Evolutionary conservation across 176 grass and related monocot species (phyloP).

Genomic region (Ensete glaucum): DNA sequence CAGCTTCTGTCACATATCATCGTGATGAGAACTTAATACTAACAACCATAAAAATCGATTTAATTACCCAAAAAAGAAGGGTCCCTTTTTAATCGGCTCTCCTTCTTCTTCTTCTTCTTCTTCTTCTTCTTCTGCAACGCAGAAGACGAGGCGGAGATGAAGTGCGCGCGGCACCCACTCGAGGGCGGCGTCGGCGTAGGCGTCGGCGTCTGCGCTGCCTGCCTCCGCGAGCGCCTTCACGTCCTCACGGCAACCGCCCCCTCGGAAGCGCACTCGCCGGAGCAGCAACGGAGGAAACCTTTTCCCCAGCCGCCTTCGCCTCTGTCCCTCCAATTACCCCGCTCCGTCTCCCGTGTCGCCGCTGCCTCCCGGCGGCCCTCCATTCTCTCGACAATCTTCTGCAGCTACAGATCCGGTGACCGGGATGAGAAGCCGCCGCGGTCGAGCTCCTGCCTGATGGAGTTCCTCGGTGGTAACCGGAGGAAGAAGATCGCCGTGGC

Average conservation of each 20-base stretch:
- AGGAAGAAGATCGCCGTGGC: neutral
- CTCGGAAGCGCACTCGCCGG: neutral
- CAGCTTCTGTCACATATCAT: too few relatives aligned
- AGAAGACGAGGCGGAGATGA: neutral
- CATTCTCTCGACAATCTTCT: neutral
- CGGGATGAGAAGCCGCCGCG: neutral
- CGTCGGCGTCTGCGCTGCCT: slow-evolving; percentile 10
- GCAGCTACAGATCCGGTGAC: neutral
- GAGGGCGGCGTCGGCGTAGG: neutral
- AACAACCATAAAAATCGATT: too few relatives aligned
- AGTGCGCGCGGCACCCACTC: neutral
- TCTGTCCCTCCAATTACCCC: neutral
- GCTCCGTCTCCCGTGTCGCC: neutral
- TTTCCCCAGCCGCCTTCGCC: neutral
- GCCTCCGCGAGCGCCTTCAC: slow-evolving; percentile 11
- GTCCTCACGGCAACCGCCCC: neutral
- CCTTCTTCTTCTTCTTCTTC: neutral
- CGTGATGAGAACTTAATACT: too few relatives aligned
- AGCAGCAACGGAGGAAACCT: too few relatives aligned
- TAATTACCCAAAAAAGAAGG: neutral
- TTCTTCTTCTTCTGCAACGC: neutral
- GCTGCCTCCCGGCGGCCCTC: too few relatives aligned
- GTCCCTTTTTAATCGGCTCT: neutral
- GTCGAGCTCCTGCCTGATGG: neutral
- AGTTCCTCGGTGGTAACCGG: neutral